phyloP scores from a whole-genome alignment of 1,139 yeast species.

The Hemisphaericaspora lyxosophila region DNA sequence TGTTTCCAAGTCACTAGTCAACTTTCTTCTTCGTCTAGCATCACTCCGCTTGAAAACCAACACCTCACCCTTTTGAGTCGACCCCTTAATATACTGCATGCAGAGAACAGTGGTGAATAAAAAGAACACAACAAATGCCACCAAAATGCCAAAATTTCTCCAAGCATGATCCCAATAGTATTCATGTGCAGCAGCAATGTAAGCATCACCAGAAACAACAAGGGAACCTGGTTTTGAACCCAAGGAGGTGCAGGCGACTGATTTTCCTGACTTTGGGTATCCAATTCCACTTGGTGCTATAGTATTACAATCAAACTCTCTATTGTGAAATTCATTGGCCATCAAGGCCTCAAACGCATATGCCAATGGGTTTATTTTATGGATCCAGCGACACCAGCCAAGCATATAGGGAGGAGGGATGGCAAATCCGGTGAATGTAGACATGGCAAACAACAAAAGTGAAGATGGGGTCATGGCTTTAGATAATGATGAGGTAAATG shows the following conservation, averaged over 20 bases:
- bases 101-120: constrained; percentile 53
- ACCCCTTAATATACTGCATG: constrained; percentile 68
- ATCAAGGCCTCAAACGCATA: constrained; percentile 69
- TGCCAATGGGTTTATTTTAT: constrained; percentile 68
- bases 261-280: constrained; percentile 17
- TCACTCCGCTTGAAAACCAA: constrained; percentile 48
- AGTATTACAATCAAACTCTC: constrained; percentile 40
- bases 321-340: constrained; percentile 57
- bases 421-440: constrained; percentile 71
- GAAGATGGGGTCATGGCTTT: constrained; percentile 80
- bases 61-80: constrained; percentile 82
- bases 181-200: constrained; percentile 43
- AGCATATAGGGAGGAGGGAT: constrained; percentile 67
- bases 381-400: constrained; percentile 81
- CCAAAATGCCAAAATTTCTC: constrained; percentile 78
- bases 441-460: constrained; percentile 55
- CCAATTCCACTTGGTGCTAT: constrained; percentile 24
- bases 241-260: constrained; percentile 57
- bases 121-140: constrained; percentile 58
- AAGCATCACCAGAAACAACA: constrained; percentile 58
- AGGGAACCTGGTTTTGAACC: constrained; percentile 61
- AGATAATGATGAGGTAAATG: constrained; percentile 56
- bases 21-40: constrained; percentile 7
- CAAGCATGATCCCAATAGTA: constrained; percentile 66
- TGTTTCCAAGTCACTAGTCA: constrained; percentile 9